Base-by-base conservation (phyloP, 768 basidiomycete species). In the Tricholoma matsutake region DNA sequence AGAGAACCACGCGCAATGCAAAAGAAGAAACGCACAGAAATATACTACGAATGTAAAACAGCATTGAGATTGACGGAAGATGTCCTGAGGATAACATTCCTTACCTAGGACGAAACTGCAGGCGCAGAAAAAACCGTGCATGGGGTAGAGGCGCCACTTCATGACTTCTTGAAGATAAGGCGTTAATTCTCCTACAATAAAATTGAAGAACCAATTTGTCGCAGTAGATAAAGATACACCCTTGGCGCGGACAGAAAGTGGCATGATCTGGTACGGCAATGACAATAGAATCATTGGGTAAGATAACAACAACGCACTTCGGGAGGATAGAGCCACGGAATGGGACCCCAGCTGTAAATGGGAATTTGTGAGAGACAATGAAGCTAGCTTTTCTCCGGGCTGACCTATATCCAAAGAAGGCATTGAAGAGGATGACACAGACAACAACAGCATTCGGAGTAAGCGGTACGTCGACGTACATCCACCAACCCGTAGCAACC, bases 211-310 rank as follows among this genome's bases (percentile, higher is more conserved):
- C 86, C 85, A 89, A 66, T 91, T 91, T 7, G 92, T 96, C 13
- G 94, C 94, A 4, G 96, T 97, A 0, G 94, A 96, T 34, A 97
- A 68, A 6, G 93, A 96, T 22, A 97, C 95, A n/a, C 95, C 96
- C 76, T 97, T 97, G 10, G 94, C 95, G 39, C 96, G 86, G 67
- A 96, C 84, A 16, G 87, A 81, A 45, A 95, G 79, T 10, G 94
- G 94, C 84, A 98, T 89, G 71, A 98, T 96, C 88, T 91, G 63
- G 22, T 28, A 34, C n/a, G 49, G 45, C 28, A 56, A 59, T 63
- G 56, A 54, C 61, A 31, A 54, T 53, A 47, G 18, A 34, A 52
- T 14, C 18, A 31, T 43, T 3, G 47, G 9, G n/a, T 14, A 25
- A 28, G 18, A 49, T 9, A 22, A 65, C 22, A 52, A 22, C 11